Conservation (phyloP, 345 rosid species). For the Abelmoschus esculentus region DNA sequence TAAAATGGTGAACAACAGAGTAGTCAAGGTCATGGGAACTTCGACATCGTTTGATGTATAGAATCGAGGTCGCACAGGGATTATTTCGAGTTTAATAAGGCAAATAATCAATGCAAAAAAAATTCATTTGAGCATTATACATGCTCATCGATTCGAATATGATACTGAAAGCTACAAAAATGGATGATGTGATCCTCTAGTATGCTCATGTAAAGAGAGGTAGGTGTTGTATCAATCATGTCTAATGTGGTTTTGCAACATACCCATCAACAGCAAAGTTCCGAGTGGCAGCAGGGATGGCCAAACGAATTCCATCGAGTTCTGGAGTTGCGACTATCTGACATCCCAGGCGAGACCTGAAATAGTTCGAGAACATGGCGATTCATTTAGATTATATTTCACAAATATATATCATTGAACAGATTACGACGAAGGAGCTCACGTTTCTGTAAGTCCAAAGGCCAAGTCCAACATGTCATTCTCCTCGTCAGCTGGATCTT, state of each 20-base stretch:
- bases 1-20: background rate
- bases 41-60: background rate
- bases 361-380: conserved; percentile 5
- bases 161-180: conserved; percentile 28
- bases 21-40: background rate
- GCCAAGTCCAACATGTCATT: conserved; percentile 99
- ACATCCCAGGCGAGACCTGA: conserved; percentile 83
- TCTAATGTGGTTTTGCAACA: conserved; percentile 81
- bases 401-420: background rate
- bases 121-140: background rate
- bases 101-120: conserved; percentile 8
- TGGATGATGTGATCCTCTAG: conserved; percentile 15
- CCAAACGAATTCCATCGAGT: conserved; percentile 71
- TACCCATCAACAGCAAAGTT: conserved; percentile 85
- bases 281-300: conserved; percentile 77
- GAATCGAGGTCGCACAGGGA: background rate
- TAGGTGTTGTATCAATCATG: background rate
- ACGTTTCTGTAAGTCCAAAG: conserved; percentile 87
- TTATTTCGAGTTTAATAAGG: background rate
- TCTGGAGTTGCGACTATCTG: conserved; percentile 76
- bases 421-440: conserved; percentile 19
- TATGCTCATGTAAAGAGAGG: conserved; percentile 13
- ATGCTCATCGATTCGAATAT: conserved; percentile 5
- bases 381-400: background rate
- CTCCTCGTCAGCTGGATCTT: conserved; percentile 94